phyloP scores from a whole-genome alignment of 768 basidiomycete genomes.

The Xerocomellus amylosporus region DNA sequence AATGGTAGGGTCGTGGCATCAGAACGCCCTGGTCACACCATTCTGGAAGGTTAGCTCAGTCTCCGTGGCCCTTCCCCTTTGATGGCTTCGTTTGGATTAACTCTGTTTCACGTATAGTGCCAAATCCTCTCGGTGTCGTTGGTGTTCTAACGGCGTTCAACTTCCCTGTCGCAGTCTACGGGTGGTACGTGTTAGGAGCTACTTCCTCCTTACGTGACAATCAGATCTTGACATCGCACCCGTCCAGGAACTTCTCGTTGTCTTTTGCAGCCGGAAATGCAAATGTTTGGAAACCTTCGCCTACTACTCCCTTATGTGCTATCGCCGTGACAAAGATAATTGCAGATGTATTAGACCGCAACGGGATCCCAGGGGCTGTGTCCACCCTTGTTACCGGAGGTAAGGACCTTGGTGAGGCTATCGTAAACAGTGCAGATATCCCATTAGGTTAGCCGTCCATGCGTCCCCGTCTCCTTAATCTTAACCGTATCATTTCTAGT shows the following conservation, averaged over 20 bases:
- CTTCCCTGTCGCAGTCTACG: slow-evolving; percentile 92
- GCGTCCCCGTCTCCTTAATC: background rate
- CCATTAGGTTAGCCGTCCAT: slow-evolving; percentile 60
- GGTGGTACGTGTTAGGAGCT: slow-evolving; percentile 55
- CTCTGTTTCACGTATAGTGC: slow-evolving; percentile 49
- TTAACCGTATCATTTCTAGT: slow-evolving; percentile 44
- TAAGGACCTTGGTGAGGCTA: slow-evolving; percentile 71
- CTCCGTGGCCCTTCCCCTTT: background rate
- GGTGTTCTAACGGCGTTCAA: slow-evolving; percentile 91
- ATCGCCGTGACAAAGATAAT: slow-evolving; percentile 89
- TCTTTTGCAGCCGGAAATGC: slow-evolving; percentile 90
- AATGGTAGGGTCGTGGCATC: slow-evolving; percentile 85
- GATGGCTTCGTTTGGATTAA: slow-evolving; percentile 1
- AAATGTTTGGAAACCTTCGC: slow-evolving; percentile 94
- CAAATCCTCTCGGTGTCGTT: slow-evolving; percentile 81
- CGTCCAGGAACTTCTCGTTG: slow-evolving; percentile 79
- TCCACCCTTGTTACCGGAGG: slow-evolving; percentile 83
- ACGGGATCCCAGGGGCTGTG: slow-evolving; percentile 80
- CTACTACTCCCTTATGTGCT: slow-evolving; percentile 83
- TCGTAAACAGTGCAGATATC: slow-evolving; percentile 71
- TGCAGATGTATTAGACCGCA: slow-evolving; percentile 72
- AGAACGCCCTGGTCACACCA: slow-evolving; percentile 87
- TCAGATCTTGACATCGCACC: slow-evolving; percentile 9
- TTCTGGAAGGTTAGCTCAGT: slow-evolving; percentile 67
- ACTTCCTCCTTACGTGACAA: slow-evolving; percentile 1